Percentiles rank a stretch among this genome's conserved stretches.
phyloP scores from a whole-genome alignment of 202 grass and related monocot genomes.

The Carex arenaria region DNA sequence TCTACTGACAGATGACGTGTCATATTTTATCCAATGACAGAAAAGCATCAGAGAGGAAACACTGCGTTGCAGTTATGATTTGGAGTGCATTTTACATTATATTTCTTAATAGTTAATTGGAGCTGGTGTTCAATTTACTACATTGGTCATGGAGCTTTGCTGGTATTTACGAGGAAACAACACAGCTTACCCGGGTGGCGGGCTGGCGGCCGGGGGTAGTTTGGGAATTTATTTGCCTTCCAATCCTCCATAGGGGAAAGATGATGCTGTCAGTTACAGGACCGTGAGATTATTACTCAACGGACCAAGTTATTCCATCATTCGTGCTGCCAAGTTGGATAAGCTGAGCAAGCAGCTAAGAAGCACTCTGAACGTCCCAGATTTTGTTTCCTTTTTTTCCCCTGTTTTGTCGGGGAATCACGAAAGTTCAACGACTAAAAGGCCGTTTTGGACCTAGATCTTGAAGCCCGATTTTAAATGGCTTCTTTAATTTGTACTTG shows the following conservation, averaged over 20 bases:
- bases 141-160: background rate
- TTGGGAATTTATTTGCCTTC: background rate
- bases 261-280: background rate
- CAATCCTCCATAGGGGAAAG: constrained; percentile 1
- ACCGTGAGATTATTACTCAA: background rate
- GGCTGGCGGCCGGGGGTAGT: constrained; percentile 4
- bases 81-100: background rate
- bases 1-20: background rate
- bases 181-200: background rate
- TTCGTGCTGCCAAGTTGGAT: background rate
- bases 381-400: constrained; percentile 19
- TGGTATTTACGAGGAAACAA: constrained; percentile 5
- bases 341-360: background rate
- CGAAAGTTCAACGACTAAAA: background rate
- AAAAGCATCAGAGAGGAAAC: background rate
- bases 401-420: background rate
- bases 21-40: background rate
- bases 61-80: background rate
- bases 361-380: constrained; percentile 23
- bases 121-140: background rate
- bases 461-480: background rate
- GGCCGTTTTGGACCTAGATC: background rate
- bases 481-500: background rate
- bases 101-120: background rate
- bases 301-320: background rate